Evolutionary conservation across 2,329 filamentous ascomycete species (phyloP).

Genomic region (Gaeumannomyces tritici): DNA sequence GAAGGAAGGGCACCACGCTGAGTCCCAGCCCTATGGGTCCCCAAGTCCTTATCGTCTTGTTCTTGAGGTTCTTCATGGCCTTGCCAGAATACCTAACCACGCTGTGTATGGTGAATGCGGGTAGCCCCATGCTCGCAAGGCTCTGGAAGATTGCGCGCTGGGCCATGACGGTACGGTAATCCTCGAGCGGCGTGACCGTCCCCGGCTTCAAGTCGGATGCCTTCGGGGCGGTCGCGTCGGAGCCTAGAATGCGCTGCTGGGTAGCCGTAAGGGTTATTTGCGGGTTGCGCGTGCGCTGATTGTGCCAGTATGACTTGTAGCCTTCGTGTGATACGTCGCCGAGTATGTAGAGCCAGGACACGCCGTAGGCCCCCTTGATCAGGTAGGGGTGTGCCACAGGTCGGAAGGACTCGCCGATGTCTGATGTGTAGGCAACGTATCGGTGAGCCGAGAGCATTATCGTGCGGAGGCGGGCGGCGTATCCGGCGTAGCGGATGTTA

Average conservation of each 20-base stretch:
- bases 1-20: constrained; percentile 71
- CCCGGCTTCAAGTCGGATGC: constrained; percentile 22
- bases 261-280: constrained; percentile 43
- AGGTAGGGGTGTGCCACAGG: constrained; percentile 81
- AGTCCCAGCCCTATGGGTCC: constrained; percentile 80
- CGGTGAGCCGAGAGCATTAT: constrained; percentile 85
- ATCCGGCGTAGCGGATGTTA: constrained; percentile 83
- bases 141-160: constrained; percentile 87
- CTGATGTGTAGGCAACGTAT: constrained; percentile 94
- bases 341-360: constrained; percentile 87
- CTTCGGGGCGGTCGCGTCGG: constrained; percentile 14
- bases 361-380: constrained; percentile 73
- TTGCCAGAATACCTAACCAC: constrained; percentile 82
- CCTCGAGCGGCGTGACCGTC: constrained; percentile 63
- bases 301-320: constrained; percentile 87
- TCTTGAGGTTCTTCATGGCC: constrained; percentile 78
- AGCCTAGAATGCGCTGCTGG: constrained; percentile 37
- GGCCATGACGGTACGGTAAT: constrained; percentile 84
- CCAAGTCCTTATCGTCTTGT: constrained; percentile 68
- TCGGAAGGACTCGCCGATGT: constrained; percentile 93
- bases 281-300: constrained; percentile 67
- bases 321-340: constrained; percentile 90
- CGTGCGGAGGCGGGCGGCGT: constrained; percentile 75
- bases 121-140: constrained; percentile 85
- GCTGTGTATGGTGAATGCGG: constrained; percentile 87